A percentile compares a stretch with the other conserved stretches of the same genome.
Conservation (phyloP, 176 grass and related monocot species). For the Thinopyrum elongatum region DNA sequence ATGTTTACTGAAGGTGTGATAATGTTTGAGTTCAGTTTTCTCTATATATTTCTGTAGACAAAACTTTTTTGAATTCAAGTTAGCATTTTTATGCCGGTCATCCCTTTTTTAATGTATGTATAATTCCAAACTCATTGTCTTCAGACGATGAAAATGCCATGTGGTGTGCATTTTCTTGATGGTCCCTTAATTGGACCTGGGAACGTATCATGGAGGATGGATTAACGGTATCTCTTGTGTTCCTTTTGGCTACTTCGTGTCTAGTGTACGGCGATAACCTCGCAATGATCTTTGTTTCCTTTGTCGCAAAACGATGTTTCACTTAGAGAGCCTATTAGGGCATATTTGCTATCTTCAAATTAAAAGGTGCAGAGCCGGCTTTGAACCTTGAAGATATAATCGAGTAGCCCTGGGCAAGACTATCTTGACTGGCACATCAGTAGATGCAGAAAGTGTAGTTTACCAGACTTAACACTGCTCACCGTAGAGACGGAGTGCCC, state of each 20-base stretch:
- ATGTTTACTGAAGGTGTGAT: slow-evolving; percentile 36
- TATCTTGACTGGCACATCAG: neutral
- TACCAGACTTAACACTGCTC: neutral
- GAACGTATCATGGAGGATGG: neutral
- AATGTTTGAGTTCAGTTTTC: neutral
- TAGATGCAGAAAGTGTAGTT: neutral
- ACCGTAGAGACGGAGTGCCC: neutral
- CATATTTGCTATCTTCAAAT: neutral
- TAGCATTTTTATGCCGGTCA: no score
- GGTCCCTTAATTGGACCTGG: slow-evolving; percentile 24
- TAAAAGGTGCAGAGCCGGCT: slow-evolving; percentile 34
- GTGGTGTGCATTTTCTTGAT: slow-evolving; percentile 30
- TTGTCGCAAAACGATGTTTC: neutral
- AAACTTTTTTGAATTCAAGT: neutral
- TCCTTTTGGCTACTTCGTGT: neutral
- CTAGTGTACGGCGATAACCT: neutral
- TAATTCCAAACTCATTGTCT: neutral
- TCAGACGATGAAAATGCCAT: slow-evolving; percentile 38
- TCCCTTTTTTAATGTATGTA: neutral
- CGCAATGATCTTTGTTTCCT: neutral
- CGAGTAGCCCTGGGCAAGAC: neutral
- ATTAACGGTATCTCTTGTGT: neutral
- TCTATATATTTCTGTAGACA: neutral
- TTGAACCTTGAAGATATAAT: slow-evolving; percentile 23
- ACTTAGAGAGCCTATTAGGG: neutral